Percentiles rank a stretch among this genome's conserved stretches.
Conservation (phyloP, 2,329 filamentous ascomycete genomes). For the Fonsecaea monophora region DNA sequence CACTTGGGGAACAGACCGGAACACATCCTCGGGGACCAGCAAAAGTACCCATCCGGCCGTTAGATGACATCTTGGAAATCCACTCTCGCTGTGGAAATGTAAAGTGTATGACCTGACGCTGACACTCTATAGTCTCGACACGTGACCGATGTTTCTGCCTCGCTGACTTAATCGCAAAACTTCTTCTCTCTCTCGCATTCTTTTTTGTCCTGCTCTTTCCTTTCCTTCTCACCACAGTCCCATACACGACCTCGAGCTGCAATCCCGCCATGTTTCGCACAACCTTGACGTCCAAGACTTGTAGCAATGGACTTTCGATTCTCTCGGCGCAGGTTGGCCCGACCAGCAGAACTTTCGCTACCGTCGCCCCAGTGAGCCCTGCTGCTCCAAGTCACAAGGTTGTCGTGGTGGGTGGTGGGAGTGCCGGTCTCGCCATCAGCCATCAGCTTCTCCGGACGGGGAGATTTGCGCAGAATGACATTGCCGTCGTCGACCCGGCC, state of each 20-base stretch:
- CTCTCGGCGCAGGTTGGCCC: neutral
- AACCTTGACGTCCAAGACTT: slow-evolving; percentile 4
- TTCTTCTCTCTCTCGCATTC: neutral
- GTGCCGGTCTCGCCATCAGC: slow-evolving; percentile 69
- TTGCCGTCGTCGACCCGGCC: slow-evolving; percentile 69
- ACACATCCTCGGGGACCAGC: neutral
- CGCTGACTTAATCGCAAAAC: neutral
- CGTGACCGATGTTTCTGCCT: neutral
- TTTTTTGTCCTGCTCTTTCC: neutral
- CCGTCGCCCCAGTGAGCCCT: slow-evolving; percentile 45
- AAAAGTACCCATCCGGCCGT: neutral
- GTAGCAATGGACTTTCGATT: slow-evolving; percentile 5
- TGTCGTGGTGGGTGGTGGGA: slow-evolving; percentile 71
- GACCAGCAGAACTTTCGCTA: slow-evolving; percentile 36
- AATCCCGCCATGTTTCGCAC: neutral
- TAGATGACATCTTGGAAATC: neutral
- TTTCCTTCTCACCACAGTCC: neutral
- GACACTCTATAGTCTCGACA: neutral
- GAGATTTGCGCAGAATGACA: slow-evolving; percentile 64
- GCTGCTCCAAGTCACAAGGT: slow-evolving; percentile 63
- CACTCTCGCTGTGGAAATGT: neutral
- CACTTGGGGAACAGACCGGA: neutral
- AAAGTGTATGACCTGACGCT: slow-evolving; percentile 2
- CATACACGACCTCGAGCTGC: neutral
- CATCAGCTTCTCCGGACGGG: slow-evolving; percentile 70